phyloP scores from a whole-genome alignment of 306 rosid genomes.

The Cucumis melo region DNA sequence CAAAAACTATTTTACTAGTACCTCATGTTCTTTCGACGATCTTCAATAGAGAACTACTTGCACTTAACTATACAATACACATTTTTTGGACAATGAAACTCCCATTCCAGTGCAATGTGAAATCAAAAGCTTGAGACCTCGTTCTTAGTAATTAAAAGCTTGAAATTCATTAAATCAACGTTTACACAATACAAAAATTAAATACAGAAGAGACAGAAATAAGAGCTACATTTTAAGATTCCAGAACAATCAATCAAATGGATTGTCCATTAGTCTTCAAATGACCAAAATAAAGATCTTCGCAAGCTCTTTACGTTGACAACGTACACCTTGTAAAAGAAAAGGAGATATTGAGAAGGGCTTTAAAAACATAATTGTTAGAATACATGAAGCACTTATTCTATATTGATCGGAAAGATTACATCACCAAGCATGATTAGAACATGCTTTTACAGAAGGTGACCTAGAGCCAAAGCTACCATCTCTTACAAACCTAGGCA shows the following conservation, averaged over 20 bases:
- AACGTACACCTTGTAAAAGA: neutral
- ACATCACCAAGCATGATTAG: constrained; percentile 69
- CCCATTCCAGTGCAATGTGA: neutral
- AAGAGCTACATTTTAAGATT: neutral
- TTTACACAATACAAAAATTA: neutral
- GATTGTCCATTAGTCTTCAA: neutral
- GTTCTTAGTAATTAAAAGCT: neutral
- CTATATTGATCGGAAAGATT: constrained; percentile 1
- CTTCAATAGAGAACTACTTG: neutral
- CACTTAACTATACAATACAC: neutral
- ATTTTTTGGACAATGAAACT: neutral
- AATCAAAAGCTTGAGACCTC: neutral
- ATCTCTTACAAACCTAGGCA: constrained; percentile 66
- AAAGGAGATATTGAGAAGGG: neutral
- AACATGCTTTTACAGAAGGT: constrained; percentile 69
- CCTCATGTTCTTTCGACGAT: neutral
- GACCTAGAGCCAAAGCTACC: constrained; percentile 60
- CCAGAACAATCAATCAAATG: neutral
- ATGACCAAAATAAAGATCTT: neutral
- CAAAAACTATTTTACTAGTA: neutral
- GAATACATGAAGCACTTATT: constrained; percentile 3
- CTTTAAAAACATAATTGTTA: neutral
- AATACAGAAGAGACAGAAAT: neutral
- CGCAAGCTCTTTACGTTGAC: neutral
- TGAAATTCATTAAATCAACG: neutral